Evolutionary conservation across 2,329 filamentous ascomycete species (phyloP).

Genomic region (Corinectria fuckeliana): DNA sequence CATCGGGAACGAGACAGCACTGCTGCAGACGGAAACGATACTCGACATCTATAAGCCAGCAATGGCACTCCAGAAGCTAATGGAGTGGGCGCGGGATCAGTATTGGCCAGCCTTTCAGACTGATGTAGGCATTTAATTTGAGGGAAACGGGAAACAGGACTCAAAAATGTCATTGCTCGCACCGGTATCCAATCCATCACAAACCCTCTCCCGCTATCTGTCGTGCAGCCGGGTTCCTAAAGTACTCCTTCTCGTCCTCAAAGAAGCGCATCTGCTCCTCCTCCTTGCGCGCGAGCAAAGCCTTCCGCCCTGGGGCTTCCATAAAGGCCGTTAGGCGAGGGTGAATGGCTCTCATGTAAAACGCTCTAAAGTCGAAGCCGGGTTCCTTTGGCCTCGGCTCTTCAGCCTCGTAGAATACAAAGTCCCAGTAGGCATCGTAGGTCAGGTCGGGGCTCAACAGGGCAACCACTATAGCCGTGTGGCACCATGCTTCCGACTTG

Average conservation of each 20-base stretch:
- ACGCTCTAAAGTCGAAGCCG: background rate
- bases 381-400: background rate
- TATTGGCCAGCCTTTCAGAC: constrained; percentile 7
- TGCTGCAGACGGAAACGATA: constrained; percentile 3
- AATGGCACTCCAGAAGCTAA: constrained; percentile 1
- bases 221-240: background rate
- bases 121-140: background rate
- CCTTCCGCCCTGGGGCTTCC: background rate
- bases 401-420: background rate
- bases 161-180: too few species aligned
- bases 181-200: too few species aligned
- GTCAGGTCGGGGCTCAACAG: background rate
- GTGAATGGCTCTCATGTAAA: background rate
- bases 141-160: too few species aligned
- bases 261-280: constrained; percentile 4
- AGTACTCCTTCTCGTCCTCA: background rate
- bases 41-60: constrained; percentile 8
- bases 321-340: constrained; percentile 4
- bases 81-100: background rate
- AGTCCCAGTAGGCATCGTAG: constrained; percentile 2
- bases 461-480: background rate
- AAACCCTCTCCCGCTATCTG: background rate
- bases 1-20: background rate
- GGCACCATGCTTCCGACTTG: background rate
- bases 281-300: constrained; percentile 1